Base-by-base conservation (phyloP, 768 basidiomycete genomes). In the Tephrocybe sp. region DNA sequence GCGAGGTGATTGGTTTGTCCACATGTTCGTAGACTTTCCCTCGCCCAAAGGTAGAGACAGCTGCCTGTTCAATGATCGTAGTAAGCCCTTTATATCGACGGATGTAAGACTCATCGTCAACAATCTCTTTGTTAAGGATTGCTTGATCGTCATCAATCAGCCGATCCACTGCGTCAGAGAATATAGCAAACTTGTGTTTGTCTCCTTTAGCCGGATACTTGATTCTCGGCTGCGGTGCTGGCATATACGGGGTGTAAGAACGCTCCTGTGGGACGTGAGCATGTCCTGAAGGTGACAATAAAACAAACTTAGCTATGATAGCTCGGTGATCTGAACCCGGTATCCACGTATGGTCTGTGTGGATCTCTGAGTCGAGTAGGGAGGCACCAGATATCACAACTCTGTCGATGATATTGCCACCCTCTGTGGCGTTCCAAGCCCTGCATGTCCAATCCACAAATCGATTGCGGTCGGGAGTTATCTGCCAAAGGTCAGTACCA, bases 361-460 rank as follows among this genome's bases (percentile, higher is more conserved):
- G 31, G 16, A 52, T 46, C 21, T 52, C 29, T 8, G 44, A 45
- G 42, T 52, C 50, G 0, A 41, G 18, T 21, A 52, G 45, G 7
- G 30, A 15, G 22, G 4, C 2, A 3, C 12, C 3, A 0, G 61
- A 60, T 0, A 51, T 25, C 4, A 56, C 60, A 1, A 61, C 43
- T 4, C 55, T 38, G 33, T 63, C 56, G 15, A 62, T 64, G 18
- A 64, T 64, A 47, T 51, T 61, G 3, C 61, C 57, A 9, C 46
- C 47, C 3, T 46, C 50, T 4, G 25, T 40, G 0, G 31, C 39
- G 13, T 37, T 25, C 39, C 47, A 47, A 15, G 30, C 49, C 2
- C 41, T 34, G 18, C 45, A 49, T 1, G 56, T 61, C 58, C 53
- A 61, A 25, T 61, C 55, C 1, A 39, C 23, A 29, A 33, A 25